Conservation (phyloP, 345 rosid genomes). For the rapeseed (Brassica napus) region Da-Ae NC_063434.1:2026501-2027000, state of each 20-base stretch:
- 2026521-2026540: background rate
- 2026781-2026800: slow-evolving; percentile 28
- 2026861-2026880: slow-evolving; percentile 81
- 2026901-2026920: slow-evolving; percentile 15
- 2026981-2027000: slow-evolving; percentile 83
- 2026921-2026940: background rate
- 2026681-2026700: slow-evolving; percentile 15
- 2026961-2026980: slow-evolving; percentile 71
- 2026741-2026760: slow-evolving; percentile 20
- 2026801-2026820: slow-evolving; percentile 14
- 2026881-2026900: slow-evolving; percentile 76
- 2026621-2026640: background rate
- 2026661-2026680: background rate
- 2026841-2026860: slow-evolving; percentile 77
- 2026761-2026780: background rate
- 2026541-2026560: background rate
- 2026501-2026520: background rate
- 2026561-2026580: slow-evolving; percentile 31
- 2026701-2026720: slow-evolving; percentile 3
- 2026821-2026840: slow-evolving; percentile 40
- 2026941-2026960: slow-evolving; percentile 36
- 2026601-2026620: slow-evolving; percentile 6
- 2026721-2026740: background rate
- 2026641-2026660: background rate
- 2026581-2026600: slow-evolving; percentile 5